Base-by-base conservation (phyloP, 1,284 basidiomycete genomes). In the Pseudozyma hubeiensis region DNA sequence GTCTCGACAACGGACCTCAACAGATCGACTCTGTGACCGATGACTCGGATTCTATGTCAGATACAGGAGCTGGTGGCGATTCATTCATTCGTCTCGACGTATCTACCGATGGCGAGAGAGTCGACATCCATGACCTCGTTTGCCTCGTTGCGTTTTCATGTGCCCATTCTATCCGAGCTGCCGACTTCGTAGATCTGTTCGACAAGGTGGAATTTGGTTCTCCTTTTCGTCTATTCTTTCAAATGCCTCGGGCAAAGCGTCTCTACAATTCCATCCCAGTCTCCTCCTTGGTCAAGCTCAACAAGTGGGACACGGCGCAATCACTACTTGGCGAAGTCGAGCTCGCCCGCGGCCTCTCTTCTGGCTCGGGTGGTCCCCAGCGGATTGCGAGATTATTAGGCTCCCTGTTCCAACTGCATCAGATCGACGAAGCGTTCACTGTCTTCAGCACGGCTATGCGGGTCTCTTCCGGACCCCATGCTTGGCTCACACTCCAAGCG, bases 381-480 rank as follows among this genome's bases (percentile, higher is more conserved):
- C 67, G 76, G 13, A 67, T 80, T 11, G 74, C 76, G 13, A 65
- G 78, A 11, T 53, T 80, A 9, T 62, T 80, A 2, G 76, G 78
- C 37, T 74, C 70, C n/a, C 39, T 77, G 5, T 71, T 78, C 31
- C 47, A 68, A 13, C 30, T 64, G 43, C 53, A 64, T 41, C 66
- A 78, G 50, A 34, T 65, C 1, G 58, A 72, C 1, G 40, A 55
- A 17, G 70, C 68, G 0, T 57, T 51, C 48, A 39, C 39, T 8
- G 57, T 80, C 31, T 72, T 78, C 29, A 45, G 45, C 10, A 60
- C 73, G 3, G 77, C 76, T 7, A 77, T 78, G 76, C 48, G 53
- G 11, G 70, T 64, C 11, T 41, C 55, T 14, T 35, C 64, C 5
- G 44, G 49, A 34, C 31, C 59, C 53, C n/a, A 55, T 31, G 34